Evolutionary conservation across 2,329 filamentous ascomycete species (phyloP), one percentile per base, ranked within the genome.

Genomic region (Bertia moriformis): DNA sequence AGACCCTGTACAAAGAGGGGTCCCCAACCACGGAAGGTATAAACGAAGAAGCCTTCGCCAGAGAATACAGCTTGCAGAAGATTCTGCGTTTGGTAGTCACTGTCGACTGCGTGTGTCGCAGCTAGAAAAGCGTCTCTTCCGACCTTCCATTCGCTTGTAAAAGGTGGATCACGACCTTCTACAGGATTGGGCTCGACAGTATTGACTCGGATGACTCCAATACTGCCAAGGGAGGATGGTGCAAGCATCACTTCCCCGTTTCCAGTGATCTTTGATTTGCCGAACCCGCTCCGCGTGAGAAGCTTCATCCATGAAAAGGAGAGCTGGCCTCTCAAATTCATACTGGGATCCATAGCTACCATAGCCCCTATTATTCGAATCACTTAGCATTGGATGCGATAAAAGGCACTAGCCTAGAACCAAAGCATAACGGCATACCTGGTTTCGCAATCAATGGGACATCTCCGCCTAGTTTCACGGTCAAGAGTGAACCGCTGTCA

Each of bases 371-470:
- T 10, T 29, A 10, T 10, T 29, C n/a, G 24, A 29, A n/a, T 29
- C 24, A 10, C 24, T n/a, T 29, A 10, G n/a, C 10, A 29, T 29
- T n/a, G 24, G 24, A 10, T n/a, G 10, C 10, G 24, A n/a, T 10
- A 29, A 29, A 29, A 29, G 24, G 24, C 24, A 29, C 24, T 29
- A n/a, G n/a, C n/a, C n/a, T n/a, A n/a, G n/a, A n/a, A n/a, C n/a
- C n/a, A n/a, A n/a, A n/a, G n/a, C n/a, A n/a, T n/a, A n/a, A n/a
- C n/a, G n/a, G n/a, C n/a, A n/a, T n/a, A 14, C 91, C 91, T 35
- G 32, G 32, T 15, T 35, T 35, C 7, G 32, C 32, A 7, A 14
- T 15, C 12, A 35, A 14, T 18, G 32, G 32, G 7, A 7, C 12
- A 14, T 15, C 32, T 7, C 10, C 15, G 12, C 10, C 32, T 7